A percentile compares a stretch with the other conserved stretches of the same genome.
phyloP scores from a whole-genome alignment of 129 eudicot genomes.

The Saussurea involucrata region DNA sequence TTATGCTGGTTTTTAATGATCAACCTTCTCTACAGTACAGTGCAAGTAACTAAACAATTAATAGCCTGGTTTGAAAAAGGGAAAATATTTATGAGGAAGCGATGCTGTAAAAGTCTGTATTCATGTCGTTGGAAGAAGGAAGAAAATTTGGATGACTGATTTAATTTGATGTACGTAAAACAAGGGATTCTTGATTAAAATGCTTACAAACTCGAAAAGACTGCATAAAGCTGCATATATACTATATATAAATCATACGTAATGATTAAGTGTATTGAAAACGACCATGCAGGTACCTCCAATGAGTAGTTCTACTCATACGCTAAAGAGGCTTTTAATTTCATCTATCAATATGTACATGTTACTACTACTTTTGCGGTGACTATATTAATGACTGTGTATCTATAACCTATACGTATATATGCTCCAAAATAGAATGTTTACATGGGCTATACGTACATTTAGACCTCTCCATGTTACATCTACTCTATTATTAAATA shows the following conservation, averaged over 20 bases:
- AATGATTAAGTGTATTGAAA: conserved; percentile 21
- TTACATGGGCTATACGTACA: not conserved
- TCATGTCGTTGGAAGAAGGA: conserved; percentile 25
- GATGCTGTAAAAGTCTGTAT: conserved; percentile 7
- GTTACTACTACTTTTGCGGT: conserved; percentile 36
- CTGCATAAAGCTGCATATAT: conserved; percentile 8
- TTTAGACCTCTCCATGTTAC: not conserved
- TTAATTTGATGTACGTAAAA: conserved; percentile 21
- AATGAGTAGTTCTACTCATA: conserved; percentile 30
- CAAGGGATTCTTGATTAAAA: conserved; percentile 7
- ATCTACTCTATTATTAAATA: not conserved
- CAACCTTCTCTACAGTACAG: not conserved
- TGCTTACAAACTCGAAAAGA: conserved; percentile 5
- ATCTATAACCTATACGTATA: not conserved
- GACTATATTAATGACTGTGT: conserved; percentile 28
- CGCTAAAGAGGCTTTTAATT: conserved; percentile 31
- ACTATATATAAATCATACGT: conserved; percentile 17
- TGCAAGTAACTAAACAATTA: not conserved
- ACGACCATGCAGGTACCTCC: conserved; percentile 21
- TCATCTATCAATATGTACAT: conserved; percentile 9
- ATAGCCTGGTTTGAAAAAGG: not conserved
- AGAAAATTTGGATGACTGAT: conserved; percentile 12
- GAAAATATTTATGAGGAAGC: not conserved
- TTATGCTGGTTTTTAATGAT: not conserved
- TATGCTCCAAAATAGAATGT: conserved; percentile 1